Evolutionary conservation across 106 monocot species (phyloP).

Genomic region (Acanthochlamys bracteata): DNA sequence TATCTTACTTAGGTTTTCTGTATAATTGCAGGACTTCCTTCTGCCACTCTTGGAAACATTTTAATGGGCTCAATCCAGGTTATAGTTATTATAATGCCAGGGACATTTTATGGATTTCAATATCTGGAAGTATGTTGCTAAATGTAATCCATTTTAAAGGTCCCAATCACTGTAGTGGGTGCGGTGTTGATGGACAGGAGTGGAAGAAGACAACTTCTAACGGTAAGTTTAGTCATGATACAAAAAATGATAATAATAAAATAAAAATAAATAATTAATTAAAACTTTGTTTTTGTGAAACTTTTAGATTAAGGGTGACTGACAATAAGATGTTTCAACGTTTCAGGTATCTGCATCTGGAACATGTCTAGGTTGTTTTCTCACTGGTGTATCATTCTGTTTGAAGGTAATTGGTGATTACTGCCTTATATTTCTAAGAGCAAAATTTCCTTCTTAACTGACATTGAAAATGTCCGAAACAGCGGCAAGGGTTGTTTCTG

Average conservation of each 20-base stretch:
- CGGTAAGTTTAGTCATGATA: constrained; percentile 14
- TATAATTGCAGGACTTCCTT: constrained; percentile 27
- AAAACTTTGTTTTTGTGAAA: background rate
- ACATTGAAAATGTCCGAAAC: background rate
- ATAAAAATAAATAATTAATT: background rate
- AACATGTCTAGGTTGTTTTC: constrained; percentile 36
- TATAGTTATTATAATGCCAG: background rate
- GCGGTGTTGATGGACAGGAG: constrained; percentile 34
- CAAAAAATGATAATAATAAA: background rate
- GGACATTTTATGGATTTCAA: background rate
- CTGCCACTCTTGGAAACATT: constrained; percentile 10
- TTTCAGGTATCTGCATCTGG: constrained; percentile 42
- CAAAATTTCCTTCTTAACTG: background rate
- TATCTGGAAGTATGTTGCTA: background rate
- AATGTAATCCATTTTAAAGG: constrained; percentile 5
- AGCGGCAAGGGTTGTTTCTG: constrained; percentile 3
- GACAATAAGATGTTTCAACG: too few species aligned
- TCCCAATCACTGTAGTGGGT: constrained; percentile 37
- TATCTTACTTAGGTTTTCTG: background rate
- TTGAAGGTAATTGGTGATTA: constrained; percentile 10
- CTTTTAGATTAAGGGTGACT: background rate
- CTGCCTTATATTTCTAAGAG: background rate
- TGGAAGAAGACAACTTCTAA: constrained; percentile 41
- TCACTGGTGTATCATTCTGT: constrained; percentile 29
- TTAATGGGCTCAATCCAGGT: constrained; percentile 4